A percentile compares a stretch with the other conserved stretches of the same genome.
These are phyloP conservation scores for Curvularia hawaiiensis DNA, from an alignment of 2,329 filamentous ascomycete species.

Conservation along the genomic window DNA sequence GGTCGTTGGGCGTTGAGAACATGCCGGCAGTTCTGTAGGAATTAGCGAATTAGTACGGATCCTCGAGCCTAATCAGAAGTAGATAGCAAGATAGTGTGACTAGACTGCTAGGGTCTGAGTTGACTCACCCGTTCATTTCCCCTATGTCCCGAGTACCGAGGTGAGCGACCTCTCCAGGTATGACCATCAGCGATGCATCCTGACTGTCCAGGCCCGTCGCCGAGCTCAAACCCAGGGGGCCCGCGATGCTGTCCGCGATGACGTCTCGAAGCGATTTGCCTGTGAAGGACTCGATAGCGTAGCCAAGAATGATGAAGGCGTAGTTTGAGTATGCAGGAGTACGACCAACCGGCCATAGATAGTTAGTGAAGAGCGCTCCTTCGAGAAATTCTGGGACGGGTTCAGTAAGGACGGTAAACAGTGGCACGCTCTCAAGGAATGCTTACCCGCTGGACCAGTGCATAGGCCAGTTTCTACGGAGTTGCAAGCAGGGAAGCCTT, in stretches of 20 bases:
- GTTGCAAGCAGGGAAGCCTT: background rate
- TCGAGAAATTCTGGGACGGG: background rate
- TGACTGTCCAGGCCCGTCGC: background rate
- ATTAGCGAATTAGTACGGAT: background rate
- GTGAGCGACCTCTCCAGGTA: background rate
- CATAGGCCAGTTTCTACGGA: background rate
- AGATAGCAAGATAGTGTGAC: background rate
- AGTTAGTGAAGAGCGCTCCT: background rate
- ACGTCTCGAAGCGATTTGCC: conserved; percentile 1
- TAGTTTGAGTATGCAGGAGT: background rate
- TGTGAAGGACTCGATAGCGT: conserved; percentile 1
- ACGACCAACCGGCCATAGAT: background rate
- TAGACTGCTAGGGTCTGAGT: background rate
- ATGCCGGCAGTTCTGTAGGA: background rate
- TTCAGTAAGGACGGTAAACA: background rate
- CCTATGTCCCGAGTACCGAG: conserved; percentile 1
- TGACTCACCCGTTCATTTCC: background rate
- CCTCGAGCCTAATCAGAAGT: background rate
- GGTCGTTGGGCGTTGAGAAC: background rate
- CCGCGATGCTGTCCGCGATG: background rate
- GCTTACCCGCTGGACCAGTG: background rate
- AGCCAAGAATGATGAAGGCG: background rate
- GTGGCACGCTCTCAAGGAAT: background rate
- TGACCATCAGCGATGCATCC: background rate
- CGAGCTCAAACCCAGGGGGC: background rate